Evolutionary conservation across 495 filamentous ascomycete species (phyloP).

Genomic region (Hypoxylon cercidicola): DNA sequence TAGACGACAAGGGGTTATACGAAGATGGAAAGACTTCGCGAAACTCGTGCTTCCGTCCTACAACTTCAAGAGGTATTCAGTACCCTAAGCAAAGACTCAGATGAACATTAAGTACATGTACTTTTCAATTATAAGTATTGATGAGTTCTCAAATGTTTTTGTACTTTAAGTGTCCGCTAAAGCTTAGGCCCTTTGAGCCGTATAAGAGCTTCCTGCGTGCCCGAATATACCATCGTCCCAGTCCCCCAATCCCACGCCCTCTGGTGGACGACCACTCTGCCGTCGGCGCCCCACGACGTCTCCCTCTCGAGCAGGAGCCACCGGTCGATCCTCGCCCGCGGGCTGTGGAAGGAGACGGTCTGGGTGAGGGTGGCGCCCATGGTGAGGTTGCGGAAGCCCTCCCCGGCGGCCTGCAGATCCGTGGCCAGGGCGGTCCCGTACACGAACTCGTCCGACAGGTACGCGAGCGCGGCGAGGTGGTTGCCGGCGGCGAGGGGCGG

Average conservation of each 20-base stretch:
- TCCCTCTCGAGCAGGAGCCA: conserved; percentile 14
- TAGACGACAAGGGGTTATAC: too few species aligned
- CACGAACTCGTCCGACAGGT: conserved; percentile 6
- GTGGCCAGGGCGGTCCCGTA: conserved; percentile 5
- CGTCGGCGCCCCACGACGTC: conserved; percentile 21
- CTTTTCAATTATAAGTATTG: too few species aligned
- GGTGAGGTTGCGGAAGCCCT: conserved; percentile 1
- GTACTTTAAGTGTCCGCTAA: not conserved
- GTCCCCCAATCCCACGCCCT: not conserved
- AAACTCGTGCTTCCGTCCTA: too few species aligned
- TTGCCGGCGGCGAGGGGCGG: not conserved
- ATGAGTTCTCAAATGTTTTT: too few species aligned
- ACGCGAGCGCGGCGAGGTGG: conserved; percentile 13
- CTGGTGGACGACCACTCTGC: conserved; percentile 11
- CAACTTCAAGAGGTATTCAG: too few species aligned
- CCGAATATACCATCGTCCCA: not conserved
- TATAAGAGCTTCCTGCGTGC: conserved; percentile 12
- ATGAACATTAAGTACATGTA: too few species aligned
- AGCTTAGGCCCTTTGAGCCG: conserved; percentile 6
- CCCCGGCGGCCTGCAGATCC: not conserved
- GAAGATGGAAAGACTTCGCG: too few species aligned
- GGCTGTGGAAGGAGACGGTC: conserved; percentile 19
- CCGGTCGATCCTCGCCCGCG: conserved; percentile 5
- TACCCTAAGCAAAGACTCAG: too few species aligned
- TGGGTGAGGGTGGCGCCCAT: conserved; percentile 13